Base-by-base conservation (phyloP, 176 grass and related monocot genomes). In the Eragrostis curvula region DNA sequence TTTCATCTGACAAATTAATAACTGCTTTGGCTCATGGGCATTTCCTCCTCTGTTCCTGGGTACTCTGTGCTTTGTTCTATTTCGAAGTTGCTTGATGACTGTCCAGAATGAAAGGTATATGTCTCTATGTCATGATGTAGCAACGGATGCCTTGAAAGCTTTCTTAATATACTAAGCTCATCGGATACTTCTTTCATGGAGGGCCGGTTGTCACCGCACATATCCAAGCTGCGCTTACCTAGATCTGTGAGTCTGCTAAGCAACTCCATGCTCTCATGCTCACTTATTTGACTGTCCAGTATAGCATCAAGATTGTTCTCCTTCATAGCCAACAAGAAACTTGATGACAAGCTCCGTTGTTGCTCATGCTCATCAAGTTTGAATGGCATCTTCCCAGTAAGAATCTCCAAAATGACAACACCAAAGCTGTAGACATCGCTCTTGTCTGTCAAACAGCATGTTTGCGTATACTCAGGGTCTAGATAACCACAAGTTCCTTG, bases 1-100 rank as follows among this genome's bases (percentile, higher is more conserved):
- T 69, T 69, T 69, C 41, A 69, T 5, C 66, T 69, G 1, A 24
- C 66, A 45, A 45, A 69, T 11, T 69, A 69, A 3, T 21, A 69
- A 69, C 66, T 45, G 66, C 41, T 45, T 69, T 43, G 66, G 11
- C 44, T 69, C 21, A 69, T 69, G 1, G 40, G 20, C 66, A 69
- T 69, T 69, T 69, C 66, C 66, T 69, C 66, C n/a, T 45, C 66
- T 12, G 43, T 69, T 23, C 21, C 66, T n/a, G 20, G 41, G 40
- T 69, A 69, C 4, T 69, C 66, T 9, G 40, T 69, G 41, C 66
- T 69, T 43, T 69, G 40, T 45, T 45, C 66, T 69, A 69, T 69
- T 44, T 23, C 66, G 23, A 69, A 44, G 17, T 10, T 44, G 66
- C 11, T 45, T 9, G 21, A 24, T 2, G 40, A 68, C 44, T 42